Conservation (phyloP, 495 filamentous ascomycete genomes). For the Aspergillus nidulans region DNA sequence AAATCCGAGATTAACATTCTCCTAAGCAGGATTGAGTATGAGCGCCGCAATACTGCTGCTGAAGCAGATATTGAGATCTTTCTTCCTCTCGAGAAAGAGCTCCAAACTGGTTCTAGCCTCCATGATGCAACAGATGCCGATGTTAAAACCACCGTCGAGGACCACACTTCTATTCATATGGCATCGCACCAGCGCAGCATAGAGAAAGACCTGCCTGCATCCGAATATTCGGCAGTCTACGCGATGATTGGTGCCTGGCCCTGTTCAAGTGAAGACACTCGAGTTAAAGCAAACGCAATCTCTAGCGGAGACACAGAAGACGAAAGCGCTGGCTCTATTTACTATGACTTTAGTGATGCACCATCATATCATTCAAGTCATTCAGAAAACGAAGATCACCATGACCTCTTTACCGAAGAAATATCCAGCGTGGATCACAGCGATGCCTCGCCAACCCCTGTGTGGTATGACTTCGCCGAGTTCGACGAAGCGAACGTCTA, state of each 20-base stretch:
- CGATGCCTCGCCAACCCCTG: neutral
- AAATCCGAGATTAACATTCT: neutral
- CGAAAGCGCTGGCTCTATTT: conserved; percentile 3
- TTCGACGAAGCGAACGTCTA: neutral
- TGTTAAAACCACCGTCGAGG: neutral
- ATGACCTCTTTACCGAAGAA: neutral
- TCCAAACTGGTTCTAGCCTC: neutral
- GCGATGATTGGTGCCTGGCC: neutral
- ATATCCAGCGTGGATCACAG: neutral
- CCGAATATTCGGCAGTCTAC: neutral
- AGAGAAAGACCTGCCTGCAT: neutral
- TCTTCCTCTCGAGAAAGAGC: neutral
- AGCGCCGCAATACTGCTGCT: neutral
- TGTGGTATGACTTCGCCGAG: neutral
- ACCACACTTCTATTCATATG: neutral
- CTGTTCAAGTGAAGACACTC: neutral
- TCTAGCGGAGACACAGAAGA: neutral
- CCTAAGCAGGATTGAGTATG: neutral
- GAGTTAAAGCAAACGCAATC: neutral
- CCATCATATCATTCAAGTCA: neutral
- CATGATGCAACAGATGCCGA: neutral
- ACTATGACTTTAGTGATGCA: conserved; percentile 8
- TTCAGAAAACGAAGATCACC: neutral
- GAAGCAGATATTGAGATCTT: neutral
- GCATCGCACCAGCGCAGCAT: neutral